Evolutionary conservation across 2,329 filamentous ascomycete species (phyloP).

Genomic region (Ophiostoma sp.): DNA sequence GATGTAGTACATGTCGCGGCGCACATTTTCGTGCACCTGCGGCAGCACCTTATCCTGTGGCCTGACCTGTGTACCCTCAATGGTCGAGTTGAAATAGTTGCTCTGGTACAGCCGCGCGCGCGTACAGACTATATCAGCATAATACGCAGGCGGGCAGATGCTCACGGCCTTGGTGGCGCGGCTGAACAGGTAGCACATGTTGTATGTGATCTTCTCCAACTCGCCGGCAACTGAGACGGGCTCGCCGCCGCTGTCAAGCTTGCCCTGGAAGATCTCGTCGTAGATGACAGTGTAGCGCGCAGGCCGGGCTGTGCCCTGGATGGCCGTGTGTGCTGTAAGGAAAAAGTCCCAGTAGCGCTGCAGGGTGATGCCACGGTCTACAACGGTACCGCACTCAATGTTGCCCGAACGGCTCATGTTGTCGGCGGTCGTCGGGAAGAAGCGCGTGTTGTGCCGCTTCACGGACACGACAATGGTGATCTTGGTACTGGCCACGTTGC

Average conservation of each 20-base stretch:
- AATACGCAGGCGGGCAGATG: conserved; percentile 83
- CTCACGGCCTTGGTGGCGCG: conserved; percentile 85
- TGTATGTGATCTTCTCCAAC: conserved; percentile 68
- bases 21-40: conserved; percentile 41
- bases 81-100: conserved; percentile 49
- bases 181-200: conserved; percentile 77
- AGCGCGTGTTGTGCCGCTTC: conserved; percentile 84
- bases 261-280: conserved; percentile 59
- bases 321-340: conserved; percentile 70
- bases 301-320: conserved; percentile 62
- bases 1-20: conserved; percentile 54
- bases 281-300: conserved; percentile 76
- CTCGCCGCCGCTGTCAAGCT: conserved; percentile 30
- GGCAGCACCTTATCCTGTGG: conserved; percentile 43
- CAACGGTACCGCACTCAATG: conserved; percentile 68
- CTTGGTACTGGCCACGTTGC: conserved; percentile 41
- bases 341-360: conserved; percentile 78
- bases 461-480: conserved; percentile 74
- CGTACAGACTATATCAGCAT: conserved; percentile 80
- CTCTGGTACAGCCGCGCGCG: conserved; percentile 68
- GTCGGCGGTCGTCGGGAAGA: conserved; percentile 61
- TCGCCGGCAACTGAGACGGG: conserved; percentile 52
- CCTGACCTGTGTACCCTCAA: conserved; percentile 32
- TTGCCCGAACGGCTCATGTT: conserved; percentile 54
- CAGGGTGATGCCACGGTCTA: conserved; percentile 77